Percentiles rank a stretch among this genome's conserved stretches.
Conservation (phyloP, 148 eudicot genomes). For the Vaccinium corymbosum region DNA sequence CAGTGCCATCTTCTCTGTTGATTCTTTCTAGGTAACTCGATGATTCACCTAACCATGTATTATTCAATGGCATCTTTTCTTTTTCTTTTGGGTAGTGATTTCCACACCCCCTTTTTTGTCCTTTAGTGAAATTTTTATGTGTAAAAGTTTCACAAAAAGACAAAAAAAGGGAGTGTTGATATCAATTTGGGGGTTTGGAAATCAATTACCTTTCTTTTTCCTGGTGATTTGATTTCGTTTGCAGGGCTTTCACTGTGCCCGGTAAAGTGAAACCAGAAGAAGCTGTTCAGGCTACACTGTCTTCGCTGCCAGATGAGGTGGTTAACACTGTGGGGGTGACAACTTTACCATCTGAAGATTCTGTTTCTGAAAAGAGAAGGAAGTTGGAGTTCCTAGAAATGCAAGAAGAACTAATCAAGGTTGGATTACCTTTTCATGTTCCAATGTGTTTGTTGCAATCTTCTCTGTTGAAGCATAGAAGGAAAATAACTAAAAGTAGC, state of each 20-base stretch:
- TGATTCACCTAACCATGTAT: neutral
- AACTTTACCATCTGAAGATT: constrained; percentile 79
- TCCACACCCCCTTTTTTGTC: too few relatives aligned
- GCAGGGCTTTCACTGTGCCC: constrained; percentile 65
- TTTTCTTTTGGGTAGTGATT: neutral
- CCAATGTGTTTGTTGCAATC: neutral
- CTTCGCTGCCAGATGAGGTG: constrained; percentile 87
- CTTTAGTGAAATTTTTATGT: too few relatives aligned
- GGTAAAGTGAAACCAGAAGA: constrained; percentile 75
- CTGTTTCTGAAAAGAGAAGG: constrained; percentile 76
- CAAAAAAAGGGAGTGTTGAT: too few relatives aligned
- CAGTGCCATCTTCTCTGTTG: constrained; percentile 79
- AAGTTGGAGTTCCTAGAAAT: constrained; percentile 79
- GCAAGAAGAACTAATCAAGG: constrained; percentile 92
- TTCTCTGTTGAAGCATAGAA: neutral
- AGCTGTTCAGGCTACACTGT: constrained; percentile 74
- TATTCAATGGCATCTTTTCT: neutral
- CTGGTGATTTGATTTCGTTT: neutral
- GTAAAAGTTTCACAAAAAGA: too few relatives aligned
- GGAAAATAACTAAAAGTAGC: neutral
- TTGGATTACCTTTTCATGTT: constrained; percentile 14
- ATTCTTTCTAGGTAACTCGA: constrained; percentile 68
- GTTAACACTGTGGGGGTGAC: constrained; percentile 80
- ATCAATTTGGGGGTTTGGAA: too few relatives aligned
- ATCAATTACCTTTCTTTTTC: neutral